phyloP scores from a whole-genome alignment of 371 early-diverging fungal species.

The Umbelopsis sp. region DNA sequence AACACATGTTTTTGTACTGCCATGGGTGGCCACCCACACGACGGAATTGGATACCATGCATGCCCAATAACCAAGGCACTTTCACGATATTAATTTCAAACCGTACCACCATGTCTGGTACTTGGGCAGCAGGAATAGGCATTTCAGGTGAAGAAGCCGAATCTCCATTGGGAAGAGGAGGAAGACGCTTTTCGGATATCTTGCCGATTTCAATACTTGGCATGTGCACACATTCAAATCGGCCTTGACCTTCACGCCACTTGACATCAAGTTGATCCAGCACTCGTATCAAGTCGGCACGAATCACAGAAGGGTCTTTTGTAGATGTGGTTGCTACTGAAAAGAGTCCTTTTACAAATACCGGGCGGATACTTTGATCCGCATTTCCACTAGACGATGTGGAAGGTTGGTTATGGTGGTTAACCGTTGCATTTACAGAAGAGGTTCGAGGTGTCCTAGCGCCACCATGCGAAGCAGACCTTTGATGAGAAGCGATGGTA shows the following conservation, averaged over 20 bases:
- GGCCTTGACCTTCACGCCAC: conserved; percentile 60
- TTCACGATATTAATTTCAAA: conserved; percentile 71
- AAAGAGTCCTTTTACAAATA: conserved; percentile 69
- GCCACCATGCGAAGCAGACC: conserved; percentile 24
- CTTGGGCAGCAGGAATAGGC: conserved; percentile 5
- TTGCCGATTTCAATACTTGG: conserved; percentile 16
- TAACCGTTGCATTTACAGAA: conserved; percentile 15
- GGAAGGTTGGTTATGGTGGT: conserved; percentile 18
- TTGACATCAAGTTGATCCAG: conserved; percentile 47
- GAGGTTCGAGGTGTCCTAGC: conserved; percentile 6
- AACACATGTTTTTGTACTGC: conserved; percentile 69
- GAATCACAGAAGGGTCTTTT: conserved; percentile 58
- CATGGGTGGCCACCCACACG: conserved; percentile 72
- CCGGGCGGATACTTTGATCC: conserved; percentile 56
- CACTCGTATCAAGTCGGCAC: conserved; percentile 52
- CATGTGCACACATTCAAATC: conserved; percentile 58
- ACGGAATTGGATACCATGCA: conserved; percentile 75
- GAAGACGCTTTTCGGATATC: conserved; percentile 2
- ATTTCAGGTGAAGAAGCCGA: not conserved
- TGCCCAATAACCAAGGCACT: conserved; percentile 63
- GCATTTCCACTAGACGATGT: conserved; percentile 28
- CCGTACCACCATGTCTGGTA: conserved; percentile 32
- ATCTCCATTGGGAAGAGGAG: conserved; percentile 6
- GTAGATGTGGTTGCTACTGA: conserved; percentile 70
- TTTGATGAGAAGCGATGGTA: conserved; percentile 21